Conservation (phyloP, 2,329 filamentous ascomycete genomes). For the Simplicillium aogashimaense region DNA sequence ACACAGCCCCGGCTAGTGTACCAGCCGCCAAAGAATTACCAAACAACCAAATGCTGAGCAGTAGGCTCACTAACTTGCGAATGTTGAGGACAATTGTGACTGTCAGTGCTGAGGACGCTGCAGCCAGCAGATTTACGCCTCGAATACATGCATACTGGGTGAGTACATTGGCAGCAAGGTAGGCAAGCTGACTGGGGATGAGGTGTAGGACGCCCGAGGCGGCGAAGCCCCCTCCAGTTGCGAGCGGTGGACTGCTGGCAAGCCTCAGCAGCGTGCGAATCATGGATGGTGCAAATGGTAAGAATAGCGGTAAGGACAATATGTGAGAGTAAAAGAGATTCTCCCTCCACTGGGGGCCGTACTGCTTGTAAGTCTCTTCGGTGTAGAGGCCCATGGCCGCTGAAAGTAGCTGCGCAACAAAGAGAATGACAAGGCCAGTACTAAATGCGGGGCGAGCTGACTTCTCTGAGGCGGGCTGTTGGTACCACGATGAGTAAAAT, state of each 20-base stretch:
- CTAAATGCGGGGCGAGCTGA: constrained; percentile 20
- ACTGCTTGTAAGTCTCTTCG: constrained; percentile 75
- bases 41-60: constrained; percentile 90
- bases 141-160: constrained; percentile 95
- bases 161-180: constrained; percentile 65
- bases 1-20: constrained; percentile 68
- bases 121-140: constrained; percentile 88
- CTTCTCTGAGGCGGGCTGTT: constrained; percentile 3
- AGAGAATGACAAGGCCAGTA: constrained; percentile 71
- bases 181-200: constrained; percentile 61
- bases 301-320: constrained; percentile 65
- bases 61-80: constrained; percentile 80
- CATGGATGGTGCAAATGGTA: constrained; percentile 60
- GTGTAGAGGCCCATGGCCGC: constrained; percentile 94
- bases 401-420: constrained; percentile 80
- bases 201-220: constrained; percentile 1
- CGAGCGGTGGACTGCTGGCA: constrained; percentile 51
- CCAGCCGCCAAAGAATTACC: constrained; percentile 70
- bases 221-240: constrained; percentile 5
- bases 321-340: constrained; percentile 89
- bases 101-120: constrained; percentile 80
- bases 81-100: constrained; percentile 96
- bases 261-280: constrained; percentile 53
- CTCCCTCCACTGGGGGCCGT: constrained; percentile 88
- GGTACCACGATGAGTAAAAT: constrained; percentile 5